Evolutionary conservation across 2,329 filamentous ascomycete genomes (phyloP), one percentile per base, ranked within the genome.

Genomic region (Fusarium paranaense): DNA sequence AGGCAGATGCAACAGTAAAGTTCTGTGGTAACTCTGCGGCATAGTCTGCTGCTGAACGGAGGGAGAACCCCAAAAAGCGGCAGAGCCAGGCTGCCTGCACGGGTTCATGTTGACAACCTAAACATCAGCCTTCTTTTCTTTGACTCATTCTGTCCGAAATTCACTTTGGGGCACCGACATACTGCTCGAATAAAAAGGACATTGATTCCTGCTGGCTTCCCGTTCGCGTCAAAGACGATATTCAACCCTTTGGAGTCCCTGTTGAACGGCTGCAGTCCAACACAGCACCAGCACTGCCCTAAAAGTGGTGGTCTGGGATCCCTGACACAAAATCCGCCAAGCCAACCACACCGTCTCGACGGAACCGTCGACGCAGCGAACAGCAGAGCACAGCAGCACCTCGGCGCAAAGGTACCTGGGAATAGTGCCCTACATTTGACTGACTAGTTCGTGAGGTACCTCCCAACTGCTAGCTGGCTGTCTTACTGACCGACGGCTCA

Each of bases 271-370:
- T 33, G 45, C 38, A 37, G 47, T 52, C 32, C 50, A 61, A 40
- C 57, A 40, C 40, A 35, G 57, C 62, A 32, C 54, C 54, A 35
- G 25, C 62, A 57, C 50, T 61, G 60, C 32, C 38, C 47, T 35
- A 37, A 25, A 42, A 47, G 38, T 25, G 18, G 22, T 30, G 65
- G 67, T 67, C 71, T 69, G 56, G 71, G 67, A 37, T 66, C 45
- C 71, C 68, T 69, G 40, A 52, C 62, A 64, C 57, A 56, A 45
- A 64, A 60, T n/a, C 22, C 64, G 72, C 72, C 72, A 74, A 74
- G 65, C 32, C 50, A 35, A 72, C 54, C 61, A 62, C 62, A 64
- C 66, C 72, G 72, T 75, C 72, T 70, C 38, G 69, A 70, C 69
- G 65, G 62, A 75, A 73, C 72, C 67, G 47, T 64, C 60, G 25